A percentile compares a stretch with the other conserved stretches of the same genome.
These are phyloP conservation scores for Salicornia ramosissima DNA, from an alignment of 148 eudicot species.

Conservation along the genomic window DNA sequence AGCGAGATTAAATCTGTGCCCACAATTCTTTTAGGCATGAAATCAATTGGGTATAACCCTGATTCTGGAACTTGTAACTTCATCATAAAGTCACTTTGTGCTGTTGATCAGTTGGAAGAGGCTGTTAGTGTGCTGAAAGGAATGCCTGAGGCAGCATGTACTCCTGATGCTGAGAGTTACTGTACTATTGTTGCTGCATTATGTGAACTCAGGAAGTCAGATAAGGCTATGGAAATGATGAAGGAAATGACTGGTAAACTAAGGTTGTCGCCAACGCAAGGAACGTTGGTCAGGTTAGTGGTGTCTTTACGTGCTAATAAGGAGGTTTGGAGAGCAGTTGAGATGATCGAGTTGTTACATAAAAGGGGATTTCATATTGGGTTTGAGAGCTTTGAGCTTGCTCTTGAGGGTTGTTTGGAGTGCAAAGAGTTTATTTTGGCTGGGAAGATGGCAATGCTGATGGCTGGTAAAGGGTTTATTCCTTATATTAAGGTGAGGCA, in stretches of 20 bases:
- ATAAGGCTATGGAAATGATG: conserved; percentile 33
- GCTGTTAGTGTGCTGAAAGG: conserved; percentile 56
- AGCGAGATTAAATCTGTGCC: conserved; percentile 37
- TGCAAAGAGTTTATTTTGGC: conserved; percentile 55
- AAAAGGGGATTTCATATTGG: conserved; percentile 39
- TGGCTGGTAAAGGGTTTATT: conserved; percentile 67
- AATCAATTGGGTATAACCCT: conserved; percentile 60
- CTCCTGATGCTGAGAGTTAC: conserved; percentile 70
- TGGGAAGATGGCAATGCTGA: conserved; percentile 56
- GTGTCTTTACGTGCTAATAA: conserved; percentile 49
- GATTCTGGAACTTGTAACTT: conserved; percentile 81
- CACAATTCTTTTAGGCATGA: conserved; percentile 47
- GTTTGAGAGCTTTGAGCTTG: conserved; percentile 71
- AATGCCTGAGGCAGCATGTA: conserved; percentile 53
- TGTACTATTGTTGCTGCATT: conserved; percentile 48
- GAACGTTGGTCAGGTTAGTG: conserved; percentile 38
- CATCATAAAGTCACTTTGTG: conserved; percentile 69
- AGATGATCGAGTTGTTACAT: conserved; percentile 60
- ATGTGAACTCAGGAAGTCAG: conserved; percentile 46
- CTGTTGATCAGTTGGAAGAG: conserved; percentile 56
- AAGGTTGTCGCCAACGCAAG: conserved; percentile 60
- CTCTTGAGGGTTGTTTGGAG: conserved; percentile 72
- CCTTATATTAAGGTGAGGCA: conserved; percentile 71
- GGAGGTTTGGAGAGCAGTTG: conserved; percentile 63
- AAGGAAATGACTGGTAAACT: conserved; percentile 57